A percentile compares a stretch with the other conserved stretches of the same genome.
Conservation (phyloP, 768 basidiomycete genomes). For the Hericium rajendrae region DNA sequence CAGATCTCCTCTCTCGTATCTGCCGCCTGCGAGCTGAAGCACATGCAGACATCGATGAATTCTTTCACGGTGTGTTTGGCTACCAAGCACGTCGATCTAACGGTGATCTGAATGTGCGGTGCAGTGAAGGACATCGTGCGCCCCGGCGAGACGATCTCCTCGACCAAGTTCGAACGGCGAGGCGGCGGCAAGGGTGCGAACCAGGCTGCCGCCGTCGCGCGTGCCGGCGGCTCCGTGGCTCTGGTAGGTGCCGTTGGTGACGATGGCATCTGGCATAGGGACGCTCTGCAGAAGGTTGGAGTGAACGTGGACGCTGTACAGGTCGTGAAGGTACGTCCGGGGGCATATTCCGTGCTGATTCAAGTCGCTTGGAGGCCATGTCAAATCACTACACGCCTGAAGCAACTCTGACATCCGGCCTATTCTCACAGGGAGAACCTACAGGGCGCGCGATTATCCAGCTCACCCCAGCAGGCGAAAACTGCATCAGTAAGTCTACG, state of each 20-base stretch:
- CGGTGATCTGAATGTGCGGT: neutral
- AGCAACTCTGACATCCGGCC: neutral
- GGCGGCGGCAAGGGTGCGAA: conserved; percentile 59
- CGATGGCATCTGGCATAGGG: conserved; percentile 41
- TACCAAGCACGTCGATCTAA: neutral
- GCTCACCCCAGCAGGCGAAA: conserved; percentile 46
- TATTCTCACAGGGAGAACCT: conserved; percentile 26
- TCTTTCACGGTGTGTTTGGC: conserved; percentile 37
- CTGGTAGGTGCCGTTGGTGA: conserved; percentile 45
- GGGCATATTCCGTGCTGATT: neutral
- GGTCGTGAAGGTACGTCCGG: conserved; percentile 26
- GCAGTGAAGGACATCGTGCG: conserved; percentile 42
- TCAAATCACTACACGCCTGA: neutral
- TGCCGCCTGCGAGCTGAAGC: neutral
- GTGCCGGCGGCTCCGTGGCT: conserved; percentile 37
- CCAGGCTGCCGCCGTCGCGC: conserved; percentile 48
- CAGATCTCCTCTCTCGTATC: neutral
- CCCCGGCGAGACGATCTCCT: conserved; percentile 54
- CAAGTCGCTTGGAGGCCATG: neutral
- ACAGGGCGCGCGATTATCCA: conserved; percentile 58
- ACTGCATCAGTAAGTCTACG: conserved; percentile 40
- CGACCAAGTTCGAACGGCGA: conserved; percentile 35
- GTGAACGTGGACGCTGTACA: conserved; percentile 31
- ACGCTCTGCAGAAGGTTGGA: conserved; percentile 29
- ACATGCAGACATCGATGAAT: conserved; percentile 43